Evolutionary conservation across 352 stramenopile genomes (phyloP), one percentile per base, ranked within the genome.

Genomic region (Phytophthora hibernalis): DNA sequence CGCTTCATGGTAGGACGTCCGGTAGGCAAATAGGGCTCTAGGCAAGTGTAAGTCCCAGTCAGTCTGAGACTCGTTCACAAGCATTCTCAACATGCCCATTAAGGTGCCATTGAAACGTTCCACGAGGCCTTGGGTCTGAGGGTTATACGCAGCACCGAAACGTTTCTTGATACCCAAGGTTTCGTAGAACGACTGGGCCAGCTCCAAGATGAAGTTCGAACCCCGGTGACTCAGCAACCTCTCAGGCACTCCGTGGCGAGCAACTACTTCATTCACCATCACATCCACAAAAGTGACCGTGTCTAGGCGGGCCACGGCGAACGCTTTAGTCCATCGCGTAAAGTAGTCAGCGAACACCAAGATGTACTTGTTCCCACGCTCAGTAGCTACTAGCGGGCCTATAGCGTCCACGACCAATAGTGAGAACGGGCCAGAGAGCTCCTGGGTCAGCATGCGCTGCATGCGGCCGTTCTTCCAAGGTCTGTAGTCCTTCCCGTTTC

Each of bases 11-110:
- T 55, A 55, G 3, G 49, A 26, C 1, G 49, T 55, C 0, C 49
- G 15, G 9, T 55, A 55, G 8, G 49, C 49, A 11, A 55, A 55
- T 7, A 55, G 49, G 0, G 43, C 31, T 5, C 49, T 3, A 7
- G 31, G 49, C 12, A 55, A 55, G 2, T 55, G 43, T 5, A 55
- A 3, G 24, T 55, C 49, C 49, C 49, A 55, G 31, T 55, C 30
- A 2, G n/a, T 24, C 16, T 55, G 49, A 13, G 49, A 11, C 6
- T 43, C 49, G 16, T 44, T 38, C 4, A 38, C 30, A 18, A 30
- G 43, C 31, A 55, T 55, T 8, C 18, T n/a, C n/a, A 55, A 9
- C 49, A 55, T 55, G 2, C 49, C n/a, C 5, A 55, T 37, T 1
- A 55, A 8, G 1, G 49, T 55, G 0, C 49, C 49, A 21, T 55